Conservation (phyloP, 2,329 filamentous ascomycete species). For the Colletotrichum lindemuthianum region DNA sequence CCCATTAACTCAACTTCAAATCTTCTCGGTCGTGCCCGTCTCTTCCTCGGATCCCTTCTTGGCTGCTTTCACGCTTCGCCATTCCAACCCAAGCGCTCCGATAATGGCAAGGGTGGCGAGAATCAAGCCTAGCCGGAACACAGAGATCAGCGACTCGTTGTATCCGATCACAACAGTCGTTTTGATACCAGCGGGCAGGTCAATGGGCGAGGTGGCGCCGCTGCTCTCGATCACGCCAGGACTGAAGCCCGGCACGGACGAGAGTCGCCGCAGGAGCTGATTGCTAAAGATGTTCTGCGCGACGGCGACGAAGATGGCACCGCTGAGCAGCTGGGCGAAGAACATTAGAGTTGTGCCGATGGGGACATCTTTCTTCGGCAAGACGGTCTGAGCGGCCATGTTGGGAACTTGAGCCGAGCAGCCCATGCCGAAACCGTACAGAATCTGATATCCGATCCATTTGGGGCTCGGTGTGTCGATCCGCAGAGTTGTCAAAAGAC, state of each 20-base stretch:
- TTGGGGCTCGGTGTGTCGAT: constrained; percentile 41
- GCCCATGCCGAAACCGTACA: constrained; percentile 41
- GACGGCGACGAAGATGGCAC: constrained; percentile 60
- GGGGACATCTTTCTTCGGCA: constrained; percentile 53
- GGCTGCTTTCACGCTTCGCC: constrained; percentile 49
- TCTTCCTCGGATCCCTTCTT: background rate
- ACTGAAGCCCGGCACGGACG: constrained; percentile 47
- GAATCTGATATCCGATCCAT: constrained; percentile 42
- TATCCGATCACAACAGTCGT: constrained; percentile 53
- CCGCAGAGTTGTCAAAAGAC: constrained; percentile 48
- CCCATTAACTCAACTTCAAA: background rate
- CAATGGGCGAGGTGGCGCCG: constrained; percentile 46
- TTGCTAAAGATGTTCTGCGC: constrained; percentile 62
- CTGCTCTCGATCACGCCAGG: constrained; percentile 43
- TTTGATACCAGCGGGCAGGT: constrained; percentile 6
- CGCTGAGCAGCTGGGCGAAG: constrained; percentile 55
- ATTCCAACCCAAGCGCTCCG: constrained; percentile 64
- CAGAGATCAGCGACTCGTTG: constrained; percentile 62
- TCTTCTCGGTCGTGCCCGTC: constrained; percentile 8
- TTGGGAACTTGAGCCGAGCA: constrained; percentile 54
- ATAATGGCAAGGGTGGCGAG: constrained; percentile 59
- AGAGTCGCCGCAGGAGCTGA: constrained; percentile 51
- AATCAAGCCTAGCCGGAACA: constrained; percentile 65
- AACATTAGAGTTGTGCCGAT: constrained; percentile 57
- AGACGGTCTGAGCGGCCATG: constrained; percentile 56